Evolutionary conservation across 2,329 filamentous ascomycete genomes (phyloP).

Genomic region (Hypoxylon sp.): DNA sequence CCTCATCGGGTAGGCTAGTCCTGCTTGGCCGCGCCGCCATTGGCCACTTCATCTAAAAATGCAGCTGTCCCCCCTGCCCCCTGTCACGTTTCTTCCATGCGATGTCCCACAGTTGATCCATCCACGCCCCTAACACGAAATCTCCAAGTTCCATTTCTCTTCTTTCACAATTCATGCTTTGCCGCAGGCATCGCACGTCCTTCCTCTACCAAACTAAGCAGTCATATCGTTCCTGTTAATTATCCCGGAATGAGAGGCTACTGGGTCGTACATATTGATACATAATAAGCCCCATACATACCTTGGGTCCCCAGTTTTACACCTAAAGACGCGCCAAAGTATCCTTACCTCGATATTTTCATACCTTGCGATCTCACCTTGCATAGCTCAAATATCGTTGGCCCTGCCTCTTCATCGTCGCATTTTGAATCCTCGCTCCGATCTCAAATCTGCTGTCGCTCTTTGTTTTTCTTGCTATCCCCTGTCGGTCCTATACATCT

Average conservation of each 20-base stretch:
- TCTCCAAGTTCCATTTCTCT: constrained; percentile 51
- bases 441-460: constrained; percentile 52
- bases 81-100: constrained; percentile 68
- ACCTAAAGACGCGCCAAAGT: constrained; percentile 44
- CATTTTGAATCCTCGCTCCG: constrained; percentile 52
- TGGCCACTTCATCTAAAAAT: constrained; percentile 68
- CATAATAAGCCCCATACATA: constrained; percentile 49
- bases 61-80: constrained; percentile 57
- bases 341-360: constrained; percentile 52
- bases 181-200: constrained; percentile 53
- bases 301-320: constrained; percentile 45
- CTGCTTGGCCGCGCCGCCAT: constrained; percentile 62
- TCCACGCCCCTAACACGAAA: constrained; percentile 54
- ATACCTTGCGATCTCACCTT: constrained; percentile 53
- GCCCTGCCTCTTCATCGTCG: constrained; percentile 53
- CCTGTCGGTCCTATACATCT: constrained; percentile 48
- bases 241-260: constrained; percentile 47
- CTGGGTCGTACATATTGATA: constrained; percentile 47
- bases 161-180: constrained; percentile 50
- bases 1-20: constrained; percentile 67
- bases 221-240: constrained; percentile 52
- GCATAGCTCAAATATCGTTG: constrained; percentile 54
- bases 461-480: constrained; percentile 45
- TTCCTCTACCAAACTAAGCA: constrained; percentile 50
- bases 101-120: constrained; percentile 61